Conservation (phyloP, 2,329 filamentous ascomycete species). For the Botryotinia convoluta region DNA sequence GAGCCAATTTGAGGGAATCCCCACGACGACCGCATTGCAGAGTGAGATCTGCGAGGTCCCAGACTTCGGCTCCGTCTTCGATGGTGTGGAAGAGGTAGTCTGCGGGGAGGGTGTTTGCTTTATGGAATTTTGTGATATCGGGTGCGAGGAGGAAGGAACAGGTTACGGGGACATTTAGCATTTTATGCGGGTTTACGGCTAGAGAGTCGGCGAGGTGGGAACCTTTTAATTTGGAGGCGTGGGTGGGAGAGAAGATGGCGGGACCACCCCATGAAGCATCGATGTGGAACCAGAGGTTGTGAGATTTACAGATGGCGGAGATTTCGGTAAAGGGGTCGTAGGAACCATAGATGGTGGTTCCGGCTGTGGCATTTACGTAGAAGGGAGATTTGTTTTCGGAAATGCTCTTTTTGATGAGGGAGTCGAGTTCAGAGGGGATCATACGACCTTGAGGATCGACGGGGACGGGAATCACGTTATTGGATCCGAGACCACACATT, state of each 20-base stretch:
- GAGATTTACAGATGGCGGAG: constrained; percentile 64
- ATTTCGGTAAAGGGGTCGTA: constrained; percentile 79
- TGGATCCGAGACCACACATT: constrained; percentile 77
- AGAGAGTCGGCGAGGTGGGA: constrained; percentile 74
- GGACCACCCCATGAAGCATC: constrained; percentile 90
- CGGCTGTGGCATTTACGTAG: constrained; percentile 93
- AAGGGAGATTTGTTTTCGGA: constrained; percentile 74
- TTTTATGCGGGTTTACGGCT: constrained; percentile 94
- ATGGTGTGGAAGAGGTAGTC: constrained; percentile 74
- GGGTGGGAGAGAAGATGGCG: constrained; percentile 70
- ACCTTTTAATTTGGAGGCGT: constrained; percentile 65
- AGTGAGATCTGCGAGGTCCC: constrained; percentile 89
- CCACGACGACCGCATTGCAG: constrained; percentile 88
- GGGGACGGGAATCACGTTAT: constrained; percentile 69
- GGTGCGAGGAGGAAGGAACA: constrained; percentile 83
- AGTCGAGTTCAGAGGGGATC: constrained; percentile 62
- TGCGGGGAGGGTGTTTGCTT: constrained; percentile 80
- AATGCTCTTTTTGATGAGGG: constrained; percentile 60
- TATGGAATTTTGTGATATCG: constrained; percentile 75
- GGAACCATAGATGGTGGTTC: constrained; percentile 87
- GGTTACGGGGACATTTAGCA: constrained; percentile 87
- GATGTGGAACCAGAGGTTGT: constrained; percentile 86
- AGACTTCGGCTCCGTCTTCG: constrained; percentile 55
- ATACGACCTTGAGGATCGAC: constrained; percentile 74
- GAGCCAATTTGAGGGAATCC: constrained; percentile 81